Conservation (phyloP, 1,139 yeast genomes). For the Yamadazyma mexicana region DNA sequence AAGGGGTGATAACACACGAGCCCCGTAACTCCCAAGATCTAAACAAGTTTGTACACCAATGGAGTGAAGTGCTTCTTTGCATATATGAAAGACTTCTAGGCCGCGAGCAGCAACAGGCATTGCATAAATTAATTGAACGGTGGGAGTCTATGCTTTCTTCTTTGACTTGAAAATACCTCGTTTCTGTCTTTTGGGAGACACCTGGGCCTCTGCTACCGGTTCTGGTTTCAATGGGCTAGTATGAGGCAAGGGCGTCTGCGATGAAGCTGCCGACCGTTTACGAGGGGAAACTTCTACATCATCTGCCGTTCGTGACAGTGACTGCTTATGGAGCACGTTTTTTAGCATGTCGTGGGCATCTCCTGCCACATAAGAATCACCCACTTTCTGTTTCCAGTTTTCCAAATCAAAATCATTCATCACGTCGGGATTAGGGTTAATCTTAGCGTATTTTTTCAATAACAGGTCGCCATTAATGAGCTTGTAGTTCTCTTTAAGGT, state of each 20-base stretch:
- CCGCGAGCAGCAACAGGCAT: constrained; percentile 36
- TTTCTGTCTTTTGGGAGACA: constrained; percentile 11
- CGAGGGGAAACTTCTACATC: too few relatives aligned
- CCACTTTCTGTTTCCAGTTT: constrained; percentile 8
- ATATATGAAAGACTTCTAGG: constrained; percentile 44
- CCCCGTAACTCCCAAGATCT: constrained; percentile 35
- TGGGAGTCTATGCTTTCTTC: constrained; percentile 35
- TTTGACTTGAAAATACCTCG: constrained; percentile 15
- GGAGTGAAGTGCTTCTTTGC: constrained; percentile 46
- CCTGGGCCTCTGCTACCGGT: not conserved
- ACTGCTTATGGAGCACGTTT: not conserved
- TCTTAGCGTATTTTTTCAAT: constrained; percentile 27
- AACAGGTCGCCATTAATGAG: constrained; percentile 38
- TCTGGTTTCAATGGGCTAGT: not conserved
- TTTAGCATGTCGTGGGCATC: not conserved
- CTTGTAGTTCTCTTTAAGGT: constrained; percentile 37
- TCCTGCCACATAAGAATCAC: not conserved
- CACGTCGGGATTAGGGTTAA: constrained; percentile 13
- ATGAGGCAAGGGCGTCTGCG: not conserved
- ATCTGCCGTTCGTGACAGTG: too few relatives aligned
- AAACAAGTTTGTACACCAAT: constrained; percentile 45
- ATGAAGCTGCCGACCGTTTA: not conserved
- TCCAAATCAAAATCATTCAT: constrained; percentile 10
- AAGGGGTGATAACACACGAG: constrained; percentile 19
- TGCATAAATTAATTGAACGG: constrained; percentile 33